Evolutionary conservation across 2,329 filamentous ascomycete genomes (phyloP), one percentile per base, ranked within the genome.

Genomic region (Paraphoma chrysanthemicola): DNA sequence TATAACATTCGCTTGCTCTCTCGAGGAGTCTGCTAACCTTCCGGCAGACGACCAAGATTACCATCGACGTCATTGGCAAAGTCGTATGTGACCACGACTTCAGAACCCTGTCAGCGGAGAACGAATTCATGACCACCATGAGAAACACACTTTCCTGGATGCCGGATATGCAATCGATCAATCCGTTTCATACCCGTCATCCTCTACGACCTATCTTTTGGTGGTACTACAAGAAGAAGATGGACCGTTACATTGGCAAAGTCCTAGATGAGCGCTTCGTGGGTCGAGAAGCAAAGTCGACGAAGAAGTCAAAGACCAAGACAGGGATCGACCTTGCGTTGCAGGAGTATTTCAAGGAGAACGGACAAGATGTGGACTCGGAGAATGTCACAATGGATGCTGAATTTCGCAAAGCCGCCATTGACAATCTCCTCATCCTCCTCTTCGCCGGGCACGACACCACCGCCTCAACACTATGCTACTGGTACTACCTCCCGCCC

Each of bases 31-130:
- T n/a, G 23, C 44, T 41, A 30, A 49, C 11, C 12, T 4, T 17
- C 38, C 12, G 11, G 12, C 39, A 62, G 53, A 73, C 75, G 4
- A 78, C 75, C 6, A 75, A 73, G 29, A 57, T 80, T 12, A 78
- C 78, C 1, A 72, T 81, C 14, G 77, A 80, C 56, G 71, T 80
- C 33, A 81, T 80, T 46, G 78, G 77, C 6, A 76, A 75, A 50
- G 70, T 79, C 1, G 70, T 79, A 3, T 69, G 69, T 41, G 77
- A 78, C 48, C 59, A 73, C 38, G 70, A 76, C 41, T 72, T 80
- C 49, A 68, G 72, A n/a, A 73, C 73, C 10, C 73, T 79, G 42
- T 66, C 59, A 16, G 56, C 60, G 0, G 53, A 69, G 11, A 77
- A 78, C 51, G 67, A 73, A 11, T 72, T 80, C 28, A 69, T 79